Evolutionary conservation across 2,329 filamentous ascomycete species (phyloP).

Genomic region (Scedosporium aurantiacum): DNA sequence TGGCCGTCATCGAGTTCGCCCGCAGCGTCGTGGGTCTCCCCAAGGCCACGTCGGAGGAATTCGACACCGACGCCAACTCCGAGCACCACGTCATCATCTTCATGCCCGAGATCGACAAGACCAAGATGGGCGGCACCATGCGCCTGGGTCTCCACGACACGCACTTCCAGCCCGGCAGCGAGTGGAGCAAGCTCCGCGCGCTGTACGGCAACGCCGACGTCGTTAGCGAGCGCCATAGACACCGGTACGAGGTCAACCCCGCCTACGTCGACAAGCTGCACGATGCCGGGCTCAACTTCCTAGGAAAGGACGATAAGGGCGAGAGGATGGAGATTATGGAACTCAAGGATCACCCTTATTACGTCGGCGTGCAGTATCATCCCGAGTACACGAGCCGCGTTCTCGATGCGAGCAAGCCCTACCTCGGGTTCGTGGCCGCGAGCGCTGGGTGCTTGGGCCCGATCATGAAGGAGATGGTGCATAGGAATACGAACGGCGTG

Average conservation of each 20-base stretch:
- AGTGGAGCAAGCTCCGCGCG: slow-evolving; percentile 68
- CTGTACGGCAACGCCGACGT: slow-evolving; percentile 53
- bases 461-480: slow-evolving; percentile 19
- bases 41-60: slow-evolving; percentile 45
- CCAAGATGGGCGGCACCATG: slow-evolving; percentile 79
- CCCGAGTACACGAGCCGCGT: slow-evolving; percentile 76
- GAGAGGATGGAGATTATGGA: slow-evolving; percentile 77
- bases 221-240: slow-evolving; percentile 68
- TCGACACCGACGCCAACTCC: slow-evolving; percentile 41
- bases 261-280: slow-evolving; percentile 59
- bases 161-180: slow-evolving; percentile 61
- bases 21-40: slow-evolving; percentile 60
- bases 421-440: slow-evolving; percentile 77
- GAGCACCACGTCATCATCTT: slow-evolving; percentile 67
- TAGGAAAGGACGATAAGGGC: slow-evolving; percentile 69
- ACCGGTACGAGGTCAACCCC: slow-evolving; percentile 87
- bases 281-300: slow-evolving; percentile 58
- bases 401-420: slow-evolving; percentile 57
- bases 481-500: slow-evolving; percentile 7
- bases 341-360: slow-evolving; percentile 73
- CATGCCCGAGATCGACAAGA: slow-evolving; percentile 79
- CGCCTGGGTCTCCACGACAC: slow-evolving; percentile 66
- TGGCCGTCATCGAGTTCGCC: slow-evolving; percentile 83
- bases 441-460: slow-evolving; percentile 53
- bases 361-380: slow-evolving; percentile 76